phyloP scores from a whole-genome alignment of 345 rosid genomes.

The Turnera subulata region DNA sequence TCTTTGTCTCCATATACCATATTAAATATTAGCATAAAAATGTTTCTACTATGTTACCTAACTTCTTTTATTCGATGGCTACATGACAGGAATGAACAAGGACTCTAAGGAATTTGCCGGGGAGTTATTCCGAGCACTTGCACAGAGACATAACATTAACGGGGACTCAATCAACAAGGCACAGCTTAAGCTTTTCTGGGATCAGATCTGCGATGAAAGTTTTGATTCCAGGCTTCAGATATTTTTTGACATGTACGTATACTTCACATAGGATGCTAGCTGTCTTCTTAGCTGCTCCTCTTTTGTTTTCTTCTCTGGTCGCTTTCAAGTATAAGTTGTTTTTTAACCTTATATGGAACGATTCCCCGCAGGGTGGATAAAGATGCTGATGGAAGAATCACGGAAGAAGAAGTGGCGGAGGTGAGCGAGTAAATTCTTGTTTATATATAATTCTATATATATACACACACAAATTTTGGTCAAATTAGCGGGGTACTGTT shows the following conservation, averaged over 20 bases:
- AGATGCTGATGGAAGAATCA: slow-evolving; percentile 78
- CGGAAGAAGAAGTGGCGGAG: slow-evolving; percentile 85
- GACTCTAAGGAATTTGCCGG: slow-evolving; percentile 85
- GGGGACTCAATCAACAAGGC: slow-evolving; percentile 63
- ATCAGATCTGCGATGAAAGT: slow-evolving; percentile 75
- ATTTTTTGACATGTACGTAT: slow-evolving; percentile 85
- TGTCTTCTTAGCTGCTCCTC: no score
- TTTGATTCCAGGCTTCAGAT: slow-evolving; percentile 84
- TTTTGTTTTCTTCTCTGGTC: background rate
- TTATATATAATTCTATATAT: background rate
- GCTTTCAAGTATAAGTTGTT: background rate
- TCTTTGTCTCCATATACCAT: background rate
- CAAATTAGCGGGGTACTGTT: background rate
- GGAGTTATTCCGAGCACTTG: slow-evolving; percentile 70
- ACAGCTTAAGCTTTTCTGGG: slow-evolving; percentile 73
- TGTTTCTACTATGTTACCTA: no score
- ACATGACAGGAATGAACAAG: slow-evolving; percentile 61
- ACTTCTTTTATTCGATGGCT: background rate
- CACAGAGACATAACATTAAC: slow-evolving; percentile 49
- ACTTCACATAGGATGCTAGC: no score
- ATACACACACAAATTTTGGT: no score
- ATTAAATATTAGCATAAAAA: no score
- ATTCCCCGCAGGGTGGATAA: slow-evolving; percentile 52
- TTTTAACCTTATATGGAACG: background rate
- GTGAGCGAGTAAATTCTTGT: slow-evolving; percentile 24